phyloP scores from a whole-genome alignment of 2,329 filamentous ascomycete genomes.

The Cladorrhinum sp. region DNA sequence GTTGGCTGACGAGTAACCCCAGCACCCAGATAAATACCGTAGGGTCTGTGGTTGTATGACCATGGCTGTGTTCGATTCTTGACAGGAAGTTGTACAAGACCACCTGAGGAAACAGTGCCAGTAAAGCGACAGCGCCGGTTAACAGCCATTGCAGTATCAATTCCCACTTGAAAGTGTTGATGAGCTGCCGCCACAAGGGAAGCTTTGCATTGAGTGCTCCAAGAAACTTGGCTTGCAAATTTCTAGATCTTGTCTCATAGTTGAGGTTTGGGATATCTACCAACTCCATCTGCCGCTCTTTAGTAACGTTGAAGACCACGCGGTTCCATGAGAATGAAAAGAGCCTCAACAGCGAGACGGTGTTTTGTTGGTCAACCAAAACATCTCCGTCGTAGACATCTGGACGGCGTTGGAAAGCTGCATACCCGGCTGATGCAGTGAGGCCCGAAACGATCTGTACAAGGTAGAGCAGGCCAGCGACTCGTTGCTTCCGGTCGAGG shows the following conservation, averaged over 20 bases:
- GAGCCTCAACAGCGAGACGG: conserved; percentile 31
- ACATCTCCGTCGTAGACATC: conserved; percentile 32
- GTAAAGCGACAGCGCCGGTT: conserved; percentile 31
- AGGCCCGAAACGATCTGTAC: conserved; percentile 28
- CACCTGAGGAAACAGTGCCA: conserved; percentile 35
- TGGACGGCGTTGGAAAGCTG: conserved; percentile 33
- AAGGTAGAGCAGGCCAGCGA: conserved; percentile 26
- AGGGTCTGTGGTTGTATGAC: conserved; percentile 23
- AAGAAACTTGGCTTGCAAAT: conserved; percentile 27
- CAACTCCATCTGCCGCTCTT: conserved; percentile 31
- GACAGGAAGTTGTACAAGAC: conserved; percentile 37
- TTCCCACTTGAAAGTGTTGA: conserved; percentile 29
- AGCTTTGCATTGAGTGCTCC: conserved; percentile 19
- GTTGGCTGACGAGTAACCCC: conserved; percentile 31
- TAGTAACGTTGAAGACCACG: conserved; percentile 31
- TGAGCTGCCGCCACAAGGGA: conserved; percentile 35
- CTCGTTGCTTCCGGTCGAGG: conserved; percentile 1
- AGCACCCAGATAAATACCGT: conserved; percentile 34
- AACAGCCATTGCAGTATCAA: conserved; percentile 34
- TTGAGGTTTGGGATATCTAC: conserved; percentile 35
- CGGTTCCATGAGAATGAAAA: conserved; percentile 35
- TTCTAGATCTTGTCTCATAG: conserved; percentile 29
- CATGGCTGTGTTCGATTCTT: conserved; percentile 28
- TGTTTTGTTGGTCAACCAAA: conserved; percentile 37
- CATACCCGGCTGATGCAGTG: conserved; percentile 27